Evolutionary conservation across 768 basidiomycete genomes (phyloP).

Genomic region (Boletellus ananas): DNA sequence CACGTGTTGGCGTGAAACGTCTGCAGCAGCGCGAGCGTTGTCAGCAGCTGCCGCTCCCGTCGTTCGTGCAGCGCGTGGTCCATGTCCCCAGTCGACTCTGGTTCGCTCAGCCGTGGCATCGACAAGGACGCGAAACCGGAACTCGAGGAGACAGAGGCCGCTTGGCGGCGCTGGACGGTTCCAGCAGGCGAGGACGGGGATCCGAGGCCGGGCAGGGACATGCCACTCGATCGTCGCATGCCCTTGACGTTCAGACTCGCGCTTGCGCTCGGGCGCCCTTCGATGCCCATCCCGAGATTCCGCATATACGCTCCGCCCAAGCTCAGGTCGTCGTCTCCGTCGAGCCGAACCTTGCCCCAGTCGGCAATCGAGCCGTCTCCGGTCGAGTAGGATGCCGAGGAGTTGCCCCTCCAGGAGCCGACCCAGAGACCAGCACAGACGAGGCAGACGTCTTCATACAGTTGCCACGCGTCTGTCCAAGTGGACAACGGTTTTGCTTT

Average conservation of each 20-base stretch:
- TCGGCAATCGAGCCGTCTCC: constrained; percentile 42
- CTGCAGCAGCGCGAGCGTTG: constrained; percentile 59
- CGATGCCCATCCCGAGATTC: constrained; percentile 66
- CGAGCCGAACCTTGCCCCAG: constrained; percentile 57
- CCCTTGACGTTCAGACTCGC: constrained; percentile 33
- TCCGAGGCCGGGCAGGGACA: constrained; percentile 36
- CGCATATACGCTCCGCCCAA: constrained; percentile 43
- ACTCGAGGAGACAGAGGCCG: constrained; percentile 26
- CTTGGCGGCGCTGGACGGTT: constrained; percentile 26
- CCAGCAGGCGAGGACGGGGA: constrained; percentile 30
- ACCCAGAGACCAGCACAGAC: constrained; percentile 83
- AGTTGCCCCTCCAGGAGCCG: constrained; percentile 56
- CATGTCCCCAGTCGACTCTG: not conserved
- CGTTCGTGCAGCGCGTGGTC: constrained; percentile 20
- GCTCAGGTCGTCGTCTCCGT: constrained; percentile 63
- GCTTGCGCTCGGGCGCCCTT: constrained; percentile 46
- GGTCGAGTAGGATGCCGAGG: constrained; percentile 46
- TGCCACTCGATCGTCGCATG: constrained; percentile 43
- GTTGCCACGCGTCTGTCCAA: constrained; percentile 75
- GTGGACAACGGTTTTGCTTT: constrained; percentile 42
- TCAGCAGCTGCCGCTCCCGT: constrained; percentile 36
- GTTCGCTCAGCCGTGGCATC: not conserved
- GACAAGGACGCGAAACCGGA: constrained; percentile 3
- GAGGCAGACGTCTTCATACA: constrained; percentile 84
- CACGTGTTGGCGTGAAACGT: constrained; percentile 64